phyloP scores from a whole-genome alignment of 306 rosid species.

The Ochetophila trinervis region DNA sequence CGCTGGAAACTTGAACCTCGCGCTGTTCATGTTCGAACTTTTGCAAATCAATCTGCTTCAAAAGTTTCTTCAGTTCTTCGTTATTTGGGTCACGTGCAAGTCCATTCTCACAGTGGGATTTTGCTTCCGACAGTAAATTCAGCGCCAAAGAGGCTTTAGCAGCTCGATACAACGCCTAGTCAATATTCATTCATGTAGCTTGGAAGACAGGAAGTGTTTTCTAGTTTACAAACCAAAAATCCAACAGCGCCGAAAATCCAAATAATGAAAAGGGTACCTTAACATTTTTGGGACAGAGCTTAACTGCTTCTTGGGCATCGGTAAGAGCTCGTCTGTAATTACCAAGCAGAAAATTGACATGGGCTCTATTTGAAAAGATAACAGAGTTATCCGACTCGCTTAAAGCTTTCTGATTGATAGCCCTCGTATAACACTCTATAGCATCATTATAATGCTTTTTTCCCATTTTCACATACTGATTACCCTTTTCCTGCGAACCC shows the following conservation, averaged over 20 bases:
- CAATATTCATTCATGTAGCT: conserved; percentile 21
- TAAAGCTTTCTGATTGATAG: conserved; percentile 69
- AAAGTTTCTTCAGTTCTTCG: conserved; percentile 66
- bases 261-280: conserved; percentile 49
- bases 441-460: conserved; percentile 83
- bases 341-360: conserved; percentile 76
- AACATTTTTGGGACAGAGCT: conserved; percentile 56
- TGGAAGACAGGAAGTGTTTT: not conserved
- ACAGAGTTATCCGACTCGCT: conserved; percentile 56
- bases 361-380: conserved; percentile 74
- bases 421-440: conserved; percentile 80
- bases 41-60: conserved; percentile 47
- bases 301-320: conserved; percentile 75
- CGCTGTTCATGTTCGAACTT: conserved; percentile 57
- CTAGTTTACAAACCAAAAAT: not conserved
- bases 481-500: conserved; percentile 78
- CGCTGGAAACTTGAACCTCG: conserved; percentile 70
- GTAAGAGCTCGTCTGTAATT: conserved; percentile 78
- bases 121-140: conserved; percentile 67
- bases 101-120: conserved; percentile 57
- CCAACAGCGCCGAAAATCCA: not conserved
- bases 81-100: conserved; percentile 64
- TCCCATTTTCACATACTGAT: conserved; percentile 69
- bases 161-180: conserved; percentile 79
- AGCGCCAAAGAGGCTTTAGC: conserved; percentile 70